Base-by-base conservation (phyloP, 805 yeast species). In the Hermanozyma aechmeae region DNA sequence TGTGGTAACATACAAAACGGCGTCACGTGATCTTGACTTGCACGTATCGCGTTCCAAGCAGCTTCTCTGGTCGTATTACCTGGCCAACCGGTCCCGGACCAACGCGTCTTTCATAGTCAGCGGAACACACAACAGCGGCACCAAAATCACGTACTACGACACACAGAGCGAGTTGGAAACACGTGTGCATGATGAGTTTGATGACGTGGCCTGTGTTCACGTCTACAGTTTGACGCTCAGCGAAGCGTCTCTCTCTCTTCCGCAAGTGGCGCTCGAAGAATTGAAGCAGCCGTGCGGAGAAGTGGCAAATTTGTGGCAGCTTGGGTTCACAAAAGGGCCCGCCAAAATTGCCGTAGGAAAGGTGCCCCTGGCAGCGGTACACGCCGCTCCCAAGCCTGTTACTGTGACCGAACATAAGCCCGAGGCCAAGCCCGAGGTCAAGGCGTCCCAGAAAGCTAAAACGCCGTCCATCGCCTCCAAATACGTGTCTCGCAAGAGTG, bases 101-200 rank as follows among this genome's bases (percentile, higher is more conserved):
- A 42, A 50, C 4, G 71, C 71, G 0, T 49, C 63, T 0, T 69
- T 60, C 35, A 39, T 68, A 3, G 56, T 66, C 10, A 46, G 57
- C 1, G 76, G 76, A 1, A 6, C n/a, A 5, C 30, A 28, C n/a
- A 38, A 39, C 8, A 14, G 31, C 3, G 37, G 35, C 3, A 21
- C 30, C 3, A 33, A 41, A 18, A 37, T 56, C 25, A 49, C 48
- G 33, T 32, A 46, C 20, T 40, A 38, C 30, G 46, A 39, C 6
- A 52, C 32, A 41, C 59, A 45, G 8, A 29, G 29, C 1, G 46
- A 42, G 7, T 33, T 58, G 15, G 43, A 38, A 2, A 51, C 49
- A 3, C 46, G 42, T 9, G 36, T 52, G 26, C 39, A 40, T 1
- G 12, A 16, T 3, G 20, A 16, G 6, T 64, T 65, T 33, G 56